Evolutionary conservation across 768 basidiomycete species (phyloP), one percentile per base, ranked within the genome.

Genomic region (Sutorius australiensis): DNA sequence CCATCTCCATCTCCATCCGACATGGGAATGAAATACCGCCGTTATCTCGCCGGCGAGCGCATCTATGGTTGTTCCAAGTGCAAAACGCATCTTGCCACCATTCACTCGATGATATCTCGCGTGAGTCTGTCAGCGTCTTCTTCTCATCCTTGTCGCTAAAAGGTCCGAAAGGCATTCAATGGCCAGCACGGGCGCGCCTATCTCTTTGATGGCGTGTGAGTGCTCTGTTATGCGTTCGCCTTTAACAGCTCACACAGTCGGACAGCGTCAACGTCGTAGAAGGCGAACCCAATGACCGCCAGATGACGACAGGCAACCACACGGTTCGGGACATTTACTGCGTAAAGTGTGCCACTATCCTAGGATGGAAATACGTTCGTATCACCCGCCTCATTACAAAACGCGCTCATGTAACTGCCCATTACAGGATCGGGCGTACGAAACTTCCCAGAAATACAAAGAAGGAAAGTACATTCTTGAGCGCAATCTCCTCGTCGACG

Each of bases 381-480:
- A 33, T 24, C 32, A 2, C 32, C 10, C 47, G 27, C 49, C 31
- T 14, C 11, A 28, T 16, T 41, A 8, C 31, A 31, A 31, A 33
- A 17, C 34, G 6, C 39, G 48, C 55, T 57, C 49, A 48, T 40
- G 28, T 43, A 31, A 49, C 40, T 12, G 46, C 46, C 46, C 17
- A 46, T 45, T n/a, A 42, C 63, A 97, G 95, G 95, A 97, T 70
- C 83, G 83, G 51, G 95, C 95, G 14, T 97, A 85, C 67, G 95
- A 98, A 66, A 67, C 78, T 11, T 80, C 84, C 8, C 95, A 99
- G 80, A 92, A 88, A 72, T 99, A 98, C 79, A 99, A 99, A 68
- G 95, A 99, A 75, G 93, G 94, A 67, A 94, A 94, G 77, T 97
- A 83, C 72, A 98, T 99, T 68, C 89, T 99, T 57, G 95, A 99